Evolutionary conservation across 352 stramenopile species (phyloP).

Genomic region (Hyaloperonospora brassicae): DNA sequence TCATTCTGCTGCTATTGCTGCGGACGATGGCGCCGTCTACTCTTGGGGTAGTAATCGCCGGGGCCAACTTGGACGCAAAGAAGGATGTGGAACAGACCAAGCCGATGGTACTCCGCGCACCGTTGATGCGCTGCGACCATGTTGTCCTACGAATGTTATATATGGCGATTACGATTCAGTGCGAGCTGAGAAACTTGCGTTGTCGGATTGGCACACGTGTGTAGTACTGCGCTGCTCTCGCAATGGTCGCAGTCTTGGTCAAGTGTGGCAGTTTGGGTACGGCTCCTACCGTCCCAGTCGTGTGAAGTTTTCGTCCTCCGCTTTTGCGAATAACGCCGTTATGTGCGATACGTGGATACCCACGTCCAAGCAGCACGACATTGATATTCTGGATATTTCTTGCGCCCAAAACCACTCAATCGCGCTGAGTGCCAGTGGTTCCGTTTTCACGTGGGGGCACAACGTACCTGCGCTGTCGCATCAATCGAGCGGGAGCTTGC

Average conservation of each 20-base stretch:
- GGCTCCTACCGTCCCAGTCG: slow-evolving; percentile 59
- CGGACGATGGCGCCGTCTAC: slow-evolving; percentile 39
- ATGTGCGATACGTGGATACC: slow-evolving; percentile 57
- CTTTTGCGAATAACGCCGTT: slow-evolving; percentile 15
- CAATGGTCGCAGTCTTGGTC: slow-evolving; percentile 47
- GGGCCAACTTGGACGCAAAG: slow-evolving; percentile 69
- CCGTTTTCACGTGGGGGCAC: slow-evolving; percentile 72
- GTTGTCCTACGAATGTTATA: slow-evolving; percentile 50
- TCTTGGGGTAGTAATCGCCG: slow-evolving; percentile 80
- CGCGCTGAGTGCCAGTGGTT: slow-evolving; percentile 46
- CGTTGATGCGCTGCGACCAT: slow-evolving; percentile 48
- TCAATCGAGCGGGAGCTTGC: slow-evolving; percentile 10
- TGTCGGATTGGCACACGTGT: slow-evolving; percentile 69
- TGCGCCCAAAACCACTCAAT: slow-evolving; percentile 79
- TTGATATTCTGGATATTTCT: slow-evolving; percentile 61
- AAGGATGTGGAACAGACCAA: slow-evolving; percentile 65
- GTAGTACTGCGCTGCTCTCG: slow-evolving; percentile 51
- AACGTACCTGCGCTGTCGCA: slow-evolving; percentile 61
- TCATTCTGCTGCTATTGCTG: slow-evolving; percentile 63
- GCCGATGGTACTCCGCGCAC: slow-evolving; percentile 40
- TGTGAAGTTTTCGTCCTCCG: slow-evolving; percentile 41
- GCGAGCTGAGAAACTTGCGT: slow-evolving; percentile 38
- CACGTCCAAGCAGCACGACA: slow-evolving; percentile 37
- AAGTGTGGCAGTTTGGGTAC: slow-evolving; percentile 79
- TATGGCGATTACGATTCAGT: slow-evolving; percentile 50